Evolutionary conservation across 2,329 filamentous ascomycete species (phyloP), one percentile per base, ranked within the genome.

Genomic region (Didymella glomerata): DNA sequence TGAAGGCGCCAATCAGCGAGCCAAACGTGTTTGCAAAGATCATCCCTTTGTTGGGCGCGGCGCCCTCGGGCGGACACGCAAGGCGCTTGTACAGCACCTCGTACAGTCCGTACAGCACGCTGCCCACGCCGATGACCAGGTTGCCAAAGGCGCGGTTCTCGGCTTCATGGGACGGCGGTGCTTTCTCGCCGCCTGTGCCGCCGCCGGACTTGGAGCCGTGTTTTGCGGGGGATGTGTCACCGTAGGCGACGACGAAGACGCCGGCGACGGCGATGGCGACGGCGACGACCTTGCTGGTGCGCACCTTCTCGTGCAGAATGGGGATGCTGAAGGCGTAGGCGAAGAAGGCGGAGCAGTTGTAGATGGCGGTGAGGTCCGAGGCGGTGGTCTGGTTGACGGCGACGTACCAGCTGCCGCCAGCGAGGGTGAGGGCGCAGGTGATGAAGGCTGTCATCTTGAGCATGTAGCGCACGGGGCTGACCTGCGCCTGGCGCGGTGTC

Each of bases 341-440:
- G 77, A 99, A 99, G 79, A 99, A 99, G 58, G 95, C 94, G 52
- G 92, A 96, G 83, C 95, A 99, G 80, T 99, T 99, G 85, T 99
- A 99, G 69, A 99, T 99, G 53, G 95, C 95, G 0, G 95, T 99
- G 69, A 99, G 80, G 77, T 99, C 95, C 66, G 90, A 93, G 2
- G 95, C 90, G 3, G 91, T 97, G 1, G 95, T 99, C 82, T 97
- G 80, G 78, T 92, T 91, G 58, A 99, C 94, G 16, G 95, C 94
- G 34, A 98, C 84, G 73, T 98, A 99, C 95, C 95, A 99, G 70
- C 90, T 94, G 51, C 93, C 86, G 25, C 95, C 95, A 0, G 94
- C 95, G 38, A 98, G 82, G 2, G 95, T 99, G 57, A 99, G 83
- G 7, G 93, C 88, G 52, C 85, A 90, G 6, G 95, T 97, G 63